phyloP scores from a whole-genome alignment of 2,329 filamentous ascomycete genomes.

The Trichophyton equinum region DNA sequence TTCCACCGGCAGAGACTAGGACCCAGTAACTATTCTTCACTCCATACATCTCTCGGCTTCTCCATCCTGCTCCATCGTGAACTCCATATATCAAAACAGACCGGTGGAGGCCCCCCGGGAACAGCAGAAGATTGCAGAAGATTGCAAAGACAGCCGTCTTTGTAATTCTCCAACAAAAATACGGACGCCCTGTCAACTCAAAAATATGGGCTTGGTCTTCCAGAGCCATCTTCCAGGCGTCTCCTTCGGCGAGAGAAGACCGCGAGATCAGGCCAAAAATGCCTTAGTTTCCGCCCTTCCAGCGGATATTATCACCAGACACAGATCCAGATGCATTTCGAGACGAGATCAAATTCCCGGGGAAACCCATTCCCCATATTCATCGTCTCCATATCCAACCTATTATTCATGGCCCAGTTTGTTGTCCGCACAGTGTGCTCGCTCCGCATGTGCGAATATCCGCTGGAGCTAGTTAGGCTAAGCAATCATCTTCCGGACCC shows the following conservation, averaged over 20 bases:
- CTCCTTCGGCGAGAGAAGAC: not conserved
- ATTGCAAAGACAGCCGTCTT: not conserved
- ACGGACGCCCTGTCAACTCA: not conserved
- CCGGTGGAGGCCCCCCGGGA: not conserved
- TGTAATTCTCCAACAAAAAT: not conserved
- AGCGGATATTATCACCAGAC: not conserved
- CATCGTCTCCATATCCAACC: not conserved
- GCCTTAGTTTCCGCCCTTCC: not conserved
- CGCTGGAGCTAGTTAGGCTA: not conserved
- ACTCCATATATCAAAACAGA: not conserved
- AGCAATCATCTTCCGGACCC: slow-evolving; percentile 2
- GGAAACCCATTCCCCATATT: not conserved
- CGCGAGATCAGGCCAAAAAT: not conserved
- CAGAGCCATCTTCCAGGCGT: not conserved
- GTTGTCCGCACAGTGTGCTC: no score
- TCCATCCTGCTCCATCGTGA: not conserved
- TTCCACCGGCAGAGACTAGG: no score
- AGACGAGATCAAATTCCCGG: not conserved
- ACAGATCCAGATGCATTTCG: not conserved
- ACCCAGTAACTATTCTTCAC: no score
- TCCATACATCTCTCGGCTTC: not conserved
- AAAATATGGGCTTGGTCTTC: not conserved
- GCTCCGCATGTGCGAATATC: not conserved
- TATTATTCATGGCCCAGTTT: not conserved
- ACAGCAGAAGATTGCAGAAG: not conserved